Evolutionary conservation across 164 flowering plant genomes (phyloP).

Genomic region (Saururus chinensis): DNA sequence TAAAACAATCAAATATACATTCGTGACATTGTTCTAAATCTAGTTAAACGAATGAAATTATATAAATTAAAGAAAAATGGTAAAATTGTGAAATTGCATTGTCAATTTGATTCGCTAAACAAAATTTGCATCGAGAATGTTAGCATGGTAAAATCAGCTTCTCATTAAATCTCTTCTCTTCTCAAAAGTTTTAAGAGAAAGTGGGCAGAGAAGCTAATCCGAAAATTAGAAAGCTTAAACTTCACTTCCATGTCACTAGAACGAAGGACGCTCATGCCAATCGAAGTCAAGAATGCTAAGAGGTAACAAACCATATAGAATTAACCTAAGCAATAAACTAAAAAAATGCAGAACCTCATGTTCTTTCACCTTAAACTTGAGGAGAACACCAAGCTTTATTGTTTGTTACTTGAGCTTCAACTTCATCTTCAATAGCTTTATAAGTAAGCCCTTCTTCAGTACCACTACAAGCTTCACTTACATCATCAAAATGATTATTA

Average conservation of each 20-base stretch:
- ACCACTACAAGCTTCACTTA: slow-evolving; percentile 65
- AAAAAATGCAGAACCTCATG: slow-evolving; percentile 15
- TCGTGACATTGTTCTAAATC: too few relatives aligned
- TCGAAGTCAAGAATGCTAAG: not conserved
- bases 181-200: not conserved
- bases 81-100: too few relatives aligned
- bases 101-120: too few relatives aligned
- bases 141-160: too few relatives aligned
- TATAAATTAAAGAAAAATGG: too few relatives aligned
- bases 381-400: slow-evolving; percentile 18
- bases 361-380: slow-evolving; percentile 38
- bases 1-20: too few relatives aligned
- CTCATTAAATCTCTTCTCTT: too few relatives aligned
- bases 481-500: slow-evolving; percentile 31
- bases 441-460: slow-evolving; percentile 50
- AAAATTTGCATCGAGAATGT: not conserved
- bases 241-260: not conserved
- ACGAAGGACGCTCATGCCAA: not conserved
- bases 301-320: not conserved
- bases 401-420: slow-evolving; percentile 32
- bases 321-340: not conserved
- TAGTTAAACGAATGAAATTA: too few relatives aligned
- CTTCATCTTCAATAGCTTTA: slow-evolving; percentile 22
- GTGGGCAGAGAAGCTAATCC: not conserved
- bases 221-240: not conserved